phyloP scores from a whole-genome alignment of 768 basidiomycete genomes.

The Rhizopogon vulgaris region DNA sequence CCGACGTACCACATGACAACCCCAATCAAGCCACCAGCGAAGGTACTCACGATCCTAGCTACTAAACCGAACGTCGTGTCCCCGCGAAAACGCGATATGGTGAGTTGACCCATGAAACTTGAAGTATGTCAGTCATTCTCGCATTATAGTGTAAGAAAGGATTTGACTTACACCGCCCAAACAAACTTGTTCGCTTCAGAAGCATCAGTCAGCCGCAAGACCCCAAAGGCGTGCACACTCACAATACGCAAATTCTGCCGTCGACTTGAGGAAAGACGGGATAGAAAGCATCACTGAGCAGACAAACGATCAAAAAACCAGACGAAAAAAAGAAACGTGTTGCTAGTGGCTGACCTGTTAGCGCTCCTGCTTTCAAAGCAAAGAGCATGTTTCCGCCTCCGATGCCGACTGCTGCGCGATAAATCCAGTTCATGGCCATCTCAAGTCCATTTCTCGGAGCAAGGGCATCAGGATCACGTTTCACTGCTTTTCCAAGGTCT shows the following conservation, averaged over 20 bases:
- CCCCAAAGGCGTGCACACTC: slow-evolving; percentile 16
- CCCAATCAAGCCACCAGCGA: slow-evolving; percentile 58
- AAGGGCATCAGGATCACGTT: slow-evolving; percentile 69
- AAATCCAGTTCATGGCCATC: slow-evolving; percentile 38
- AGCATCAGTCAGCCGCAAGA: slow-evolving; percentile 2
- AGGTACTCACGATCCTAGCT: slow-evolving; percentile 57
- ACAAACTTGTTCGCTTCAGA: slow-evolving; percentile 52
- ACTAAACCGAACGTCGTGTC: slow-evolving; percentile 67
- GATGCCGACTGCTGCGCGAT: slow-evolving; percentile 33
- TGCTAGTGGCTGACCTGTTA: slow-evolving; percentile 41
- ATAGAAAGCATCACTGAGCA: slow-evolving; percentile 48
- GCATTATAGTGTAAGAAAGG: background rate
- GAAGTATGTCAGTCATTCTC: background rate
- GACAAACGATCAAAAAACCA: background rate
- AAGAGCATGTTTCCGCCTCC: slow-evolving; percentile 58
- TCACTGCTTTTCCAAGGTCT: slow-evolving; percentile 51
- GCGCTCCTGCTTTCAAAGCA: slow-evolving; percentile 62
- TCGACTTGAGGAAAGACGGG: slow-evolving; percentile 50
- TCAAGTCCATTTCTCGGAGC: slow-evolving; percentile 62
- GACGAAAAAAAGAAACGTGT: background rate
- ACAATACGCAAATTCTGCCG: slow-evolving; percentile 57
- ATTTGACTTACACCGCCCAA: slow-evolving; percentile 59
- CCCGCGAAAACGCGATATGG: slow-evolving; percentile 64
- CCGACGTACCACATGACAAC: slow-evolving; percentile 56
- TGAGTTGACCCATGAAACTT: slow-evolving; percentile 73